Evolutionary conservation across 805 yeast species (phyloP).

Genomic region (Starmera caribaea): DNA sequence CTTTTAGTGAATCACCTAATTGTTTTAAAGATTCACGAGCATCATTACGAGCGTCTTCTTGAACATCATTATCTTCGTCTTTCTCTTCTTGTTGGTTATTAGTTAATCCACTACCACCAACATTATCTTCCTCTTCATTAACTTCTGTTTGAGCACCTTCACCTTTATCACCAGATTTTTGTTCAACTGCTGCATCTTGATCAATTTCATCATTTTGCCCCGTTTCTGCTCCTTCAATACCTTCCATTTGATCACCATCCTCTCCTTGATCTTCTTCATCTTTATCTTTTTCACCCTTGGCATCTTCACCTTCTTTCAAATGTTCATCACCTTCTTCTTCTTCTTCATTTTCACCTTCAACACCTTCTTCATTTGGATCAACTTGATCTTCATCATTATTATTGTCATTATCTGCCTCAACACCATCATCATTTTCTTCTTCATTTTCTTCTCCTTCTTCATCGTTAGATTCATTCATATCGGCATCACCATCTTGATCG

Average conservation of each 20-base stretch:
- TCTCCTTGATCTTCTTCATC: constrained; percentile 33
- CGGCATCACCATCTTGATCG: constrained; percentile 19
- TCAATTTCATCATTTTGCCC: constrained; percentile 39
- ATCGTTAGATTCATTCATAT: constrained; percentile 22
- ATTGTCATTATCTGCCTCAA: constrained; percentile 17
- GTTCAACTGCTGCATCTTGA: constrained; percentile 49
- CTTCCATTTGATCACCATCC: constrained; percentile 37
- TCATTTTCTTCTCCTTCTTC: constrained; percentile 19
- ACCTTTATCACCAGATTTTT: constrained; percentile 50
- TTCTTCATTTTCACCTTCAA: constrained; percentile 14
- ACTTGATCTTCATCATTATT: constrained; percentile 26
- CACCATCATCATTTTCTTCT: constrained; percentile 16
- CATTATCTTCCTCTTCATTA: constrained; percentile 50
- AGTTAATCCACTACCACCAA: constrained; percentile 58
- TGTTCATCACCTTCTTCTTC: constrained; percentile 25
- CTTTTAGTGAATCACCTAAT: constrained; percentile 85
- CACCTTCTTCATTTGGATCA: constrained; percentile 19
- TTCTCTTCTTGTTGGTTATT: constrained; percentile 32
- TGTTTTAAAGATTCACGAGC: constrained; percentile 76
- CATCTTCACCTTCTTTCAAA: constrained; percentile 20
- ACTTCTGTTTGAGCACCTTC: constrained; percentile 51
- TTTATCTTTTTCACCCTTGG: constrained; percentile 25
- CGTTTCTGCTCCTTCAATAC: constrained; percentile 42
- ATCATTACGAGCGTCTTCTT: constrained; percentile 50
- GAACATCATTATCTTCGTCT: constrained; percentile 28